phyloP scores from a whole-genome alignment of 164 flowering plant genomes.

The Stephania japonica region DNA sequence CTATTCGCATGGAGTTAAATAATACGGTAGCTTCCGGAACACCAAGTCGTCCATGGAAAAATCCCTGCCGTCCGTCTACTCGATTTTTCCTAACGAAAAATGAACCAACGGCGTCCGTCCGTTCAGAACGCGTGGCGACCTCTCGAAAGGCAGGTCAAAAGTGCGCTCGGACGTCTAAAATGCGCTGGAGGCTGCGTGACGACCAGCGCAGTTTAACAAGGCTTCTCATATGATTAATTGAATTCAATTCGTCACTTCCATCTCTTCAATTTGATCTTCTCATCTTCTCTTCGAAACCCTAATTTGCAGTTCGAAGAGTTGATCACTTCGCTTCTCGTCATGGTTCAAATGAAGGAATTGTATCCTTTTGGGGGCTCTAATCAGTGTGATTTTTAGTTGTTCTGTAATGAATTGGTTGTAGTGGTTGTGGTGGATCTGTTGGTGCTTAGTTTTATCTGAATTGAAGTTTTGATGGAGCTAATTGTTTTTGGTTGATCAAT shows the following conservation, averaged over 20 bases:
- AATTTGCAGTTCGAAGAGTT: too few relatives aligned
- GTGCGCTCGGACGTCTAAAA: not conserved
- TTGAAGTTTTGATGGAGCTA: not conserved
- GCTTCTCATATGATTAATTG: not conserved
- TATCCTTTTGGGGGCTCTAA: constrained; percentile 29
- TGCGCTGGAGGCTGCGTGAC: constrained; percentile 9
- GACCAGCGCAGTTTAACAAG: not conserved
- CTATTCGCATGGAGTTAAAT: not conserved
- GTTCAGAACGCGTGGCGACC: not conserved
- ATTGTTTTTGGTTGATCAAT: not conserved
- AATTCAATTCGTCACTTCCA: not conserved
- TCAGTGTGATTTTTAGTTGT: not conserved
- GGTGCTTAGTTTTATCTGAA: not conserved
- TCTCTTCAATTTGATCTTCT: not conserved
- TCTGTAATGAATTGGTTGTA: not conserved
- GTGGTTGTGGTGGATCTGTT: not conserved
- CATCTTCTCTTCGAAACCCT: not conserved
- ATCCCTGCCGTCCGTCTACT: not conserved
- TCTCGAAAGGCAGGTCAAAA: not conserved
- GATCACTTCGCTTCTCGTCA: constrained; percentile 7
- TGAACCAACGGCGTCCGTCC: not conserved
- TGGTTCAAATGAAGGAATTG: constrained; percentile 57
- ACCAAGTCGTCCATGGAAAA: not conserved
- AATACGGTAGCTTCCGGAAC: not conserved
- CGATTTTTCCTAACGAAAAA: too few relatives aligned